Evolutionary conservation across 768 basidiomycete genomes (phyloP).

Genomic region (Mrakia gelida): DNA sequence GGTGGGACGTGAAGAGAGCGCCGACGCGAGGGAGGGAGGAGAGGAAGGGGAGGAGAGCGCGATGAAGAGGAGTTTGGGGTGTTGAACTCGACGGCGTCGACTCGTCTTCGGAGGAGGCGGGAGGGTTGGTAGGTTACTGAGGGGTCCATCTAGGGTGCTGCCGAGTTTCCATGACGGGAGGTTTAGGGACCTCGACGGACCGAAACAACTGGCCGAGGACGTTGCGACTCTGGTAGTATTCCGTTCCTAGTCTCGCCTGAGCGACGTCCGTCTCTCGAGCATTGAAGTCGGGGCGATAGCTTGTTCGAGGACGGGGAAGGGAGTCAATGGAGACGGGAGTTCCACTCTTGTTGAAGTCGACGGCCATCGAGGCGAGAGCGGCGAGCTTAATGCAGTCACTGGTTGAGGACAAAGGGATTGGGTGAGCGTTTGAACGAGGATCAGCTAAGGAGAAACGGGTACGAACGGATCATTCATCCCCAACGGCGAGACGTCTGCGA

Average conservation of each 20-base stretch:
- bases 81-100: too few relatives aligned
- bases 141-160: neutral
- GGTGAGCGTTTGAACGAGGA: neutral
- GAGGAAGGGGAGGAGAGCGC: neutral
- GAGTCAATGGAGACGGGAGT: conserved; percentile 25
- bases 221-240: neutral
- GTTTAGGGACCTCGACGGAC: neutral
- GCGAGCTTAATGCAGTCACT: conserved; percentile 51
- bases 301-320: conserved; percentile 19
- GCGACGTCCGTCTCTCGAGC: neutral
- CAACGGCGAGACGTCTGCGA: neutral
- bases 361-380: conserved; percentile 48
- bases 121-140: neutral
- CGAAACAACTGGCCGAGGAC: neutral
- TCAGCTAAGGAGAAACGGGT: too few relatives aligned
- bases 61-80: neutral
- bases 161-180: neutral
- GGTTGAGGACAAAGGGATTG: neutral
- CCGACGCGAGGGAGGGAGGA: neutral
- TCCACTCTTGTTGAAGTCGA: conserved; percentile 36
- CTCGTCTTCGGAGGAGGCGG: neutral
- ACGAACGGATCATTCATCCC: conserved; percentile 39
- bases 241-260: neutral
- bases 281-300: neutral
- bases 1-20: neutral